phyloP scores from a whole-genome alignment of 805 yeast species.

The Yarrowia phangngaensis region DNA sequence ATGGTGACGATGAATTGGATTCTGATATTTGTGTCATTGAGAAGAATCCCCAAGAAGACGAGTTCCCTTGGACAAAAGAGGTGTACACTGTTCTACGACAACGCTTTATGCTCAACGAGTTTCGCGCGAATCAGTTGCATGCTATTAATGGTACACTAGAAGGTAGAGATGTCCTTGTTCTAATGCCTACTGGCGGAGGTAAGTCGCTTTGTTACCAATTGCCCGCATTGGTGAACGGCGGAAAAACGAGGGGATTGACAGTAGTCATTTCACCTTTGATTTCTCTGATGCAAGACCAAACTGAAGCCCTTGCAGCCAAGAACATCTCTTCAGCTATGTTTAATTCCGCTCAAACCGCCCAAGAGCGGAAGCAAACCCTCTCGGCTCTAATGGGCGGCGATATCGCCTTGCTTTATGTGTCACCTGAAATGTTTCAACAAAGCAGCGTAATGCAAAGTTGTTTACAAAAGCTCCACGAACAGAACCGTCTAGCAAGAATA shows the following conservation, averaged over 20 bases:
- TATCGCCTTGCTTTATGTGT: conserved; percentile 73
- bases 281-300: conserved; percentile 97
- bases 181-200: conserved; percentile 99
- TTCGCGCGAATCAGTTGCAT: conserved; percentile 79
- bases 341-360: conserved; percentile 65
- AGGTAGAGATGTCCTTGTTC: conserved; percentile 85
- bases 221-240: conserved; percentile 79
- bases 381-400: conserved; percentile 60
- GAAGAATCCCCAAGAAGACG: conserved; percentile 4
- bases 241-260: conserved; percentile 76
- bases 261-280: conserved; percentile 91
- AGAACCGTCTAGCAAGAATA: conserved; percentile 65
- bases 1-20: neutral
- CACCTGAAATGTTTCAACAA: conserved; percentile 90
- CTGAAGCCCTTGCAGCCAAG: conserved; percentile 64
- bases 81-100: conserved; percentile 54
- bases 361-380: conserved; percentile 60
- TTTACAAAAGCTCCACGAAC: conserved; percentile 54
- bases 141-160: conserved; percentile 71
- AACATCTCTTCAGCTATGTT: conserved; percentile 83
- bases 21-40: neutral
- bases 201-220: conserved; percentile 92
- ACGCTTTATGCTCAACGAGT: conserved; percentile 60
- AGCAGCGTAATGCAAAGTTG: conserved; percentile 65
- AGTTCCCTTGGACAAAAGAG: conserved; percentile 63